Percentiles rank a stretch among this genome's conserved stretches.
These are phyloP conservation scores for Cladosporium sp. DNA, from an alignment of 2,329 filamentous ascomycete species.

Conservation along the genomic window DNA sequence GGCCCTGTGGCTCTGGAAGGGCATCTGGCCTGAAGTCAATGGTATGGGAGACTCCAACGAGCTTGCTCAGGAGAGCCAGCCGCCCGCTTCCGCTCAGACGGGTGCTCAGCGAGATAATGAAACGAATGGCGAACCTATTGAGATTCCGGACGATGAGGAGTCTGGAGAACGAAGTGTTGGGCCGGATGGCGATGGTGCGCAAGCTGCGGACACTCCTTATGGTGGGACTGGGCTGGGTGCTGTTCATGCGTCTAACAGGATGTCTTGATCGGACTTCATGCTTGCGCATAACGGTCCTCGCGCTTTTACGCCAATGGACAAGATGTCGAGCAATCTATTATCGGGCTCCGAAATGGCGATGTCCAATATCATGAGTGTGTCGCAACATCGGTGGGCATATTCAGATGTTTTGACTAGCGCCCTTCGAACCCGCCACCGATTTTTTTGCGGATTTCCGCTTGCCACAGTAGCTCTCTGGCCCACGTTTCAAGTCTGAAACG, in stretches of 20 bases:
- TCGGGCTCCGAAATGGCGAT: too few relatives aligned
- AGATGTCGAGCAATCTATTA: too few relatives aligned
- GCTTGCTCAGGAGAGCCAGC: constrained; percentile 16
- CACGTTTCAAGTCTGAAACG: too few relatives aligned
- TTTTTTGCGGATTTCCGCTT: too few relatives aligned
- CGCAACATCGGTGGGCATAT: too few relatives aligned
- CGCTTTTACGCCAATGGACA: too few relatives aligned
- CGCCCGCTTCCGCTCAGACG: neutral
- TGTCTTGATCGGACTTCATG: constrained; percentile 1
- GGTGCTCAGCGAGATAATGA: neutral
- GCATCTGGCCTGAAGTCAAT: constrained; percentile 48
- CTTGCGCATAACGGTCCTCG: too few relatives aligned
- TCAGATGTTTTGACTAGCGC: too few relatives aligned
- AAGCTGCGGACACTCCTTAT: constrained; percentile 19
- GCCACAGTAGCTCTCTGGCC: too few relatives aligned
- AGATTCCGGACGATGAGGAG: constrained; percentile 20
- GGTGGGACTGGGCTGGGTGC: constrained; percentile 22
- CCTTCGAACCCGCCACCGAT: too few relatives aligned
- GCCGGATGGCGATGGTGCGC: constrained; percentile 16
- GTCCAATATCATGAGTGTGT: too few relatives aligned
- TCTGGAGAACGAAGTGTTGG: constrained; percentile 2
- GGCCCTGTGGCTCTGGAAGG: constrained; percentile 45
- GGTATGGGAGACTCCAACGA: constrained; percentile 46
- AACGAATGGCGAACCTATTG: constrained; percentile 15
- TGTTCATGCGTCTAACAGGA: constrained; percentile 19